Evolutionary conservation across 1,284 basidiomycete species (phyloP).

Genomic region (Salmacisia buchloeana): DNA sequence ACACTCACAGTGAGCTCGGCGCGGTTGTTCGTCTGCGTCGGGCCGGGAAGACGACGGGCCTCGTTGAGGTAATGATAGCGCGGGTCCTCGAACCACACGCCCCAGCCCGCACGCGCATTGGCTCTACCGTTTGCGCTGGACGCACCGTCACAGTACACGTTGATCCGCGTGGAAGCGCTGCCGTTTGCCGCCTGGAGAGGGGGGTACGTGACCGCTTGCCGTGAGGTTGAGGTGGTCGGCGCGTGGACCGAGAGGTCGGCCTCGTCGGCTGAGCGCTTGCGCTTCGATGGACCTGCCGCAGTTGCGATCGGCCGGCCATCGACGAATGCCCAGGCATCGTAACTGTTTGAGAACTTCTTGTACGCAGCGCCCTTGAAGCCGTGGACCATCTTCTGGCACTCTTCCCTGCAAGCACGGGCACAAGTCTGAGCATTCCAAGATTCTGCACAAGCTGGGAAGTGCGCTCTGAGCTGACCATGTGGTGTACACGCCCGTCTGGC

Average conservation of each 20-base stretch:
- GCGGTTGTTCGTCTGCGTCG: conserved; percentile 73
- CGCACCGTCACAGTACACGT: conserved; percentile 75
- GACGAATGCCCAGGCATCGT: conserved; percentile 55
- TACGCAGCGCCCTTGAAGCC: conserved; percentile 60
- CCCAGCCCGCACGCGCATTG: conserved; percentile 39
- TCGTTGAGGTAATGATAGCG: conserved; percentile 59
- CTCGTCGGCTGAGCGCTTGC: not conserved
- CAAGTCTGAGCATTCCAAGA: not conserved
- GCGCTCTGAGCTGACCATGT: conserved; percentile 22
- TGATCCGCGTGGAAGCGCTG: conserved; percentile 29
- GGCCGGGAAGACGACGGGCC: conserved; percentile 70
- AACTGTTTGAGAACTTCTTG: conserved; percentile 60
- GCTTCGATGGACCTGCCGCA: not conserved
- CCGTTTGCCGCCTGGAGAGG: too few species aligned
- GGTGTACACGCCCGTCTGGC: conserved; percentile 35
- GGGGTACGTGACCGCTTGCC: not conserved
- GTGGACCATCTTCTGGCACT: conserved; percentile 61
- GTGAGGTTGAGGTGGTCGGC: not conserved
- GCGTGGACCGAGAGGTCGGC: conserved; percentile 7
- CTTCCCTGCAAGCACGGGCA: conserved; percentile 39
- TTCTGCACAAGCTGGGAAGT: not conserved
- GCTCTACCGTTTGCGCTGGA: conserved; percentile 67
- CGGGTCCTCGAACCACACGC: conserved; percentile 35
- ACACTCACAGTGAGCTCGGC: conserved; percentile 68
- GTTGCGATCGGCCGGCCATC: not conserved